These are phyloP conservation scores for Heracleum sosnowskyi DNA, from an alignment of 129 eudicot species.

Conservation along the genomic window DNA sequence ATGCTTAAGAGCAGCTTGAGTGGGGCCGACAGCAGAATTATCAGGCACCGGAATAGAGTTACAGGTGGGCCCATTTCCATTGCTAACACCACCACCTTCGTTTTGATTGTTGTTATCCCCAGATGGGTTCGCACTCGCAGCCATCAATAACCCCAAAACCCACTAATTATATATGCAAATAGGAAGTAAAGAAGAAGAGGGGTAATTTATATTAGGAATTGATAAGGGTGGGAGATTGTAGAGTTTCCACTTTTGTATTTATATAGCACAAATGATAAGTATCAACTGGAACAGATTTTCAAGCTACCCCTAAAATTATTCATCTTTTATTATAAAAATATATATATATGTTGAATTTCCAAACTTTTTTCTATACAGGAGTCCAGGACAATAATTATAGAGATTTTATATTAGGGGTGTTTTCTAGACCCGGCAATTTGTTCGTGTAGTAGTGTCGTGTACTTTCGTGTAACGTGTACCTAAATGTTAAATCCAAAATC, in stretches of 20 bases:
- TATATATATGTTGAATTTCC: no score
- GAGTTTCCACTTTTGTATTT: neutral
- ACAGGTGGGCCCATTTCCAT: constrained; percentile 47
- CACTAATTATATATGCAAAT: neutral
- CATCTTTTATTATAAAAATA: no score
- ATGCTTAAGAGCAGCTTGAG: constrained; percentile 64
- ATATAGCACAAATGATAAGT: neutral
- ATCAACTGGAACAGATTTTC: neutral
- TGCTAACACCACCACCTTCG: constrained; percentile 28
- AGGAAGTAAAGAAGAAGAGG: neutral
- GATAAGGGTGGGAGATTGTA: neutral
- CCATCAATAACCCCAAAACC: constrained; percentile 31
- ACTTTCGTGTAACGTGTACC: no score
- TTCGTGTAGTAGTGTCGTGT: no score
- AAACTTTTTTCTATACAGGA: no score
- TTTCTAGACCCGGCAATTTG: no score
- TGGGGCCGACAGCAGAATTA: constrained; percentile 55
- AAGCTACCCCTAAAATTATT: no score
- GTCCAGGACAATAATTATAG: no score
- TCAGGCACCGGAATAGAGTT: constrained; percentile 50
- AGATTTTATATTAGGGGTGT: no score
- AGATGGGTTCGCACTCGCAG: constrained; percentile 69
- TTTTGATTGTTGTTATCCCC: constrained; percentile 32
- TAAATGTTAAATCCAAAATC: no score
- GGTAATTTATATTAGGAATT: no score